Evolutionary conservation across 768 basidiomycete genomes (phyloP).

Genomic region (Suillus weaverae): DNA sequence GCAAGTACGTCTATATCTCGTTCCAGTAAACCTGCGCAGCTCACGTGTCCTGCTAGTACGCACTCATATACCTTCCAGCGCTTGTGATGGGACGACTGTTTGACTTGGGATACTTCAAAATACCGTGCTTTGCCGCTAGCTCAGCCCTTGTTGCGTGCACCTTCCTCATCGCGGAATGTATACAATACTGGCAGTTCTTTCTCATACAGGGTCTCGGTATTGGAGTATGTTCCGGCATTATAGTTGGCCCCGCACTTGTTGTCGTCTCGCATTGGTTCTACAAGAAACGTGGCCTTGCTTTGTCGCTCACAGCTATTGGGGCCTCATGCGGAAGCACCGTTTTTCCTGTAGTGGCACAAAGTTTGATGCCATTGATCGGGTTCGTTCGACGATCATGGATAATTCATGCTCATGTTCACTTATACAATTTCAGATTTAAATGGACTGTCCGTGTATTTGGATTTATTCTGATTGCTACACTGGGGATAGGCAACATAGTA

Average conservation of each 20-base stretch:
- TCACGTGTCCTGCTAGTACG: constrained; percentile 43
- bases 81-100: constrained; percentile 68
- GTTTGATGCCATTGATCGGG: constrained; percentile 57
- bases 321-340: constrained; percentile 69
- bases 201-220: constrained; percentile 70
- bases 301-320: constrained; percentile 65
- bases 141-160: constrained; percentile 52
- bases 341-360: constrained; percentile 60
- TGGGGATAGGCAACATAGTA: constrained; percentile 57
- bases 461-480: constrained; percentile 53
- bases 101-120: constrained; percentile 66
- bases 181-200: constrained; percentile 75
- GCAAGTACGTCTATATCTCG: constrained; percentile 43
- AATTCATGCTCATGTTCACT: background rate
- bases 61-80: constrained; percentile 61
- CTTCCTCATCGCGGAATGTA: constrained; percentile 70
- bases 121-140: constrained; percentile 49
- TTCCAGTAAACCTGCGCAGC: background rate
- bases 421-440: constrained; percentile 48
- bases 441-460: constrained; percentile 78
- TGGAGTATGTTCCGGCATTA: constrained; percentile 60
- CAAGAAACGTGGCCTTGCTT: constrained; percentile 49
- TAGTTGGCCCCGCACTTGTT: constrained; percentile 62
- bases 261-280: constrained; percentile 74
- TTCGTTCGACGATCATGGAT: constrained; percentile 26